Evolutionary conservation across 306 rosid genomes (phyloP).

Genomic region (Crotalaria pallida): DNA sequence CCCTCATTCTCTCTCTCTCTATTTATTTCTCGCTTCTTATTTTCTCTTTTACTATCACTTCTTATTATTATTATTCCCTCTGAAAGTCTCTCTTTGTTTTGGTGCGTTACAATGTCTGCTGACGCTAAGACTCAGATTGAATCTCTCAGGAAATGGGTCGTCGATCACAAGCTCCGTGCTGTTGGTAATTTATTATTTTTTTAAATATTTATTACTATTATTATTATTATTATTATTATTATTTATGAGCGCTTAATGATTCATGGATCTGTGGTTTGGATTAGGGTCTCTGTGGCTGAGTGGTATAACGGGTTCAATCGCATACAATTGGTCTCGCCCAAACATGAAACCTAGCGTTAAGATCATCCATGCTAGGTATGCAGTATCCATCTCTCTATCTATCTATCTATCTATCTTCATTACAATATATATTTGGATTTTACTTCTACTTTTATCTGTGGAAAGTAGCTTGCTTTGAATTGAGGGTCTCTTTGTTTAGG

Average conservation of each 20-base stretch:
- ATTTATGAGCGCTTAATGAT: background rate
- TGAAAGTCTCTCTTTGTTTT: too few relatives aligned
- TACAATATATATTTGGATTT: background rate
- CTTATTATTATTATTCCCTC: too few relatives aligned
- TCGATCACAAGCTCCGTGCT: conserved; percentile 86
- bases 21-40: too few relatives aligned
- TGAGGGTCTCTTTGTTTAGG: too few relatives aligned
- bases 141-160: conserved; percentile 68
- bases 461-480: too few relatives aligned
- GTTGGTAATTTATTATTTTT: conserved; percentile 56
- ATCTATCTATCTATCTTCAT: too few relatives aligned
- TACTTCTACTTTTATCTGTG: background rate
- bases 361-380: conserved; percentile 88
- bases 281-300: conserved; percentile 84
- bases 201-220: too few relatives aligned
- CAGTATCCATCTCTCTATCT: background rate
- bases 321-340: conserved; percentile 95
- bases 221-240: too few relatives aligned
- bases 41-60: too few relatives aligned
- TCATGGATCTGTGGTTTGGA: background rate
- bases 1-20: too few relatives aligned
- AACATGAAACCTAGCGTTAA: conserved; percentile 88
- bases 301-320: conserved; percentile 82
- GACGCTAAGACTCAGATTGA: conserved; percentile 61
- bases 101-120: conserved; percentile 44